These are phyloP conservation scores for Myriosclerotinia scirpicola DNA, from an alignment of 2,329 filamentous ascomycete genomes.

Conservation along the genomic window DNA sequence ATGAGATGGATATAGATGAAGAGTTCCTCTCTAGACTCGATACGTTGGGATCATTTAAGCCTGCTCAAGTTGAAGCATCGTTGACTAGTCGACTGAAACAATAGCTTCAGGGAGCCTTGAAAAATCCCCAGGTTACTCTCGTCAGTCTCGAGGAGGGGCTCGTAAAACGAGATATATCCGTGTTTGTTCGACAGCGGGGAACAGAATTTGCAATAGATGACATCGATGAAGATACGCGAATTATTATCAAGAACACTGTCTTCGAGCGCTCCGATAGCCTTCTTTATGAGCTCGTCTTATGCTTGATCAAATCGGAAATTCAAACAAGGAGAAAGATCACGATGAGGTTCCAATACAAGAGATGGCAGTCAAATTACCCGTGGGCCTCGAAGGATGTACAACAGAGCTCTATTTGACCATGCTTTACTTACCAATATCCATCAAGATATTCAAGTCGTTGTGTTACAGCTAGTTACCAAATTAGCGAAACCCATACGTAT, in stretches of 20 bases:
- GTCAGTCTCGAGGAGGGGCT: slow-evolving; percentile 43
- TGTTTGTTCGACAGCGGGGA: slow-evolving; percentile 12
- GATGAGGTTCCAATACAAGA: not conserved
- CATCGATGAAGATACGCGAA: not conserved
- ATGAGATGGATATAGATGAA: slow-evolving; percentile 48
- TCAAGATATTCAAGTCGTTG: slow-evolving; percentile 29
- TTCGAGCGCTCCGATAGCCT: slow-evolving; percentile 14
- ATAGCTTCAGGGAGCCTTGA: slow-evolving; percentile 40
- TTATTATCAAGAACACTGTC: slow-evolving; percentile 1
- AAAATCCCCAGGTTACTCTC: slow-evolving; percentile 34
- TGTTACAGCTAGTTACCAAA: slow-evolving; percentile 33
- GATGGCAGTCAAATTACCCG: slow-evolving; percentile 23
- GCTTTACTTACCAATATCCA: slow-evolving; percentile 12
- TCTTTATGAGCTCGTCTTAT: slow-evolving; percentile 22
- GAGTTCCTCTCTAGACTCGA: slow-evolving; percentile 42
- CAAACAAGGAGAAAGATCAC: not conserved
- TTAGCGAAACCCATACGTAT: slow-evolving; percentile 32
- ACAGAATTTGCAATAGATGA: not conserved
- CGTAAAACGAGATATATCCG: slow-evolving; percentile 43
- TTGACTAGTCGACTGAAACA: slow-evolving; percentile 47
- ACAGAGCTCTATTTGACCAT: slow-evolving; percentile 30
- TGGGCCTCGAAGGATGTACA: slow-evolving; percentile 37
- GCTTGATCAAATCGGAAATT: slow-evolving; percentile 16
- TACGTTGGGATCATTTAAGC: slow-evolving; percentile 39
- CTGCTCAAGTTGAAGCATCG: slow-evolving; percentile 44